Evolutionary conservation across 345 rosid genomes (phyloP).

Genomic region (Brassica napus): Da-Ae NC_063452.1:10831001-10831500

Average conservation of each 20-base stretch:
- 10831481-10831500: slow-evolving; percentile 99
- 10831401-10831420: slow-evolving; percentile 62
- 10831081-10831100: background rate
- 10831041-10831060: too few species aligned
- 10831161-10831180: background rate
- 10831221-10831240: background rate
- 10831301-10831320: slow-evolving; percentile 78
- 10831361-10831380: slow-evolving; percentile 95
- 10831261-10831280: slow-evolving; percentile 7
- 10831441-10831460: background rate
- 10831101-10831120: background rate
- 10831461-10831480: background rate
- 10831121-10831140: background rate
- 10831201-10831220: background rate
- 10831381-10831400: slow-evolving; percentile 97
- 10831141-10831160: background rate
- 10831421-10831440: background rate
- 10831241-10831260: slow-evolving; percentile 18
- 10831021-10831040: too few species aligned
- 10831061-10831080: background rate
- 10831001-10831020: too few species aligned
- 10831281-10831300: slow-evolving; percentile 36
- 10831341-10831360: slow-evolving; percentile 96
- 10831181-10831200: background rate
- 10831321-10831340: slow-evolving; percentile 77